Percentiles rank a stretch among this genome's conserved stretches.
These are phyloP conservation scores for Knoxdaviesia proteae DNA, from an alignment of 2,329 filamentous ascomycete species.

Conservation along the genomic window DNA sequence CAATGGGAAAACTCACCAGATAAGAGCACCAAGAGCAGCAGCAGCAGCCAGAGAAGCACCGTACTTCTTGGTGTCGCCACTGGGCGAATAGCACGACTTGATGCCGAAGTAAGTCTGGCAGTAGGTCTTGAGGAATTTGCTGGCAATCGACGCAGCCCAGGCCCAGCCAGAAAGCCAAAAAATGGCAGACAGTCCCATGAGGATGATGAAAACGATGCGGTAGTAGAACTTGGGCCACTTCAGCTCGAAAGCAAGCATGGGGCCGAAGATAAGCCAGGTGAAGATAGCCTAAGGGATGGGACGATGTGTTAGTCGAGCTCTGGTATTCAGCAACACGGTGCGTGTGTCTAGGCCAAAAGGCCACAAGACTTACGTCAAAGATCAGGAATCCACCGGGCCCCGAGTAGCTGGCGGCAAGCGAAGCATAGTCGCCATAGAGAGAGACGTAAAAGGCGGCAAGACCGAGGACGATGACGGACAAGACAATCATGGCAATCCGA, in stretches of 20 bases:
- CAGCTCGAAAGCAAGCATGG: slow-evolving; percentile 15
- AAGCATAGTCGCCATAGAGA: slow-evolving; percentile 9
- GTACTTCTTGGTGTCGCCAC: slow-evolving; percentile 1
- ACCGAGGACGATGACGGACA: slow-evolving; percentile 18
- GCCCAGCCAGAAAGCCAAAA: slow-evolving; percentile 23
- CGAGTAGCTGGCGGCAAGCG: slow-evolving; percentile 7
- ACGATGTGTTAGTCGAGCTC: slow-evolving; percentile 3
- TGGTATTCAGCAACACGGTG: too few species aligned
- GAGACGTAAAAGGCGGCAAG: slow-evolving; percentile 19
- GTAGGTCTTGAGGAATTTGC: slow-evolving; percentile 9
- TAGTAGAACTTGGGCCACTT: slow-evolving; percentile 16
- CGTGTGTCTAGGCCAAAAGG: slow-evolving; percentile 2
- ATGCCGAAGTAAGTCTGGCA: background rate
- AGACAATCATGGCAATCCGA: slow-evolving; percentile 16
- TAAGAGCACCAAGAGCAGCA: slow-evolving; percentile 19
- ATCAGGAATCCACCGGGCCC: slow-evolving; percentile 21
- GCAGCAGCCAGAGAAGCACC: slow-evolving; percentile 16
- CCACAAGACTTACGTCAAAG: slow-evolving; percentile 20
- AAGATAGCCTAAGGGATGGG: slow-evolving; percentile 14
- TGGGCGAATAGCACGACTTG: too few species aligned
- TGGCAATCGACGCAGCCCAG: slow-evolving; percentile 18
- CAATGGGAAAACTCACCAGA: slow-evolving; percentile 12
- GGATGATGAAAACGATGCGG: slow-evolving; percentile 15
- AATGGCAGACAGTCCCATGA: slow-evolving; percentile 16
- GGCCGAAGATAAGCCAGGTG: slow-evolving; percentile 19